phyloP scores from a whole-genome alignment of 371 early-diverging fungal genomes.

The Dinochytrium kinnereticum region DNA sequence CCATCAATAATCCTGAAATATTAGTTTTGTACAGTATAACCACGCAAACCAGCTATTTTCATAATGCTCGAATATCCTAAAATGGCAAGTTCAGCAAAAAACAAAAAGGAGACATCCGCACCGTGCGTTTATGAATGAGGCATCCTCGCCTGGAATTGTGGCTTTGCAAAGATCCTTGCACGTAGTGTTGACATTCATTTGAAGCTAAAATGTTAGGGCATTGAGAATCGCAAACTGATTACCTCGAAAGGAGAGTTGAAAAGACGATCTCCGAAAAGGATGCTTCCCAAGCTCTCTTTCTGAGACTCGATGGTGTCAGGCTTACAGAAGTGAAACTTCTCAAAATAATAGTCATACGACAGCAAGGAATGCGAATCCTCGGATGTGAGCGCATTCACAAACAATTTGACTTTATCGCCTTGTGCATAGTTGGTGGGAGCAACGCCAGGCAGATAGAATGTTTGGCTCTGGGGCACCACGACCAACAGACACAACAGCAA shows the following conservation, averaged over 20 bases:
- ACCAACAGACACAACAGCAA: too few species aligned
- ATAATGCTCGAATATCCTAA: conserved; percentile 82
- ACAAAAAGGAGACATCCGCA: background rate
- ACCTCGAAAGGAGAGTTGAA: conserved; percentile 84
- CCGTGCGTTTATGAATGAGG: conserved; percentile 78
- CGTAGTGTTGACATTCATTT: conserved; percentile 58
- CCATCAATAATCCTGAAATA: conserved; percentile 83
- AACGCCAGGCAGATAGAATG: conserved; percentile 93
- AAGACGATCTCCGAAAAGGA: conserved; percentile 96
- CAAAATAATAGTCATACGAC: conserved; percentile 90
- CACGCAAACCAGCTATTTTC: conserved; percentile 47
- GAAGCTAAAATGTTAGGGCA: conserved; percentile 48
- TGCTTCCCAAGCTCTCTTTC: conserved; percentile 86
- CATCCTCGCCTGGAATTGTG: conserved; percentile 72
- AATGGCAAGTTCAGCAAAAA: background rate
- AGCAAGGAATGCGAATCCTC: conserved; percentile 59
- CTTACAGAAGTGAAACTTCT: conserved; percentile 83
- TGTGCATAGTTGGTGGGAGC: conserved; percentile 84
- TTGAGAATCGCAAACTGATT: conserved; percentile 12
- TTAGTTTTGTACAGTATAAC: background rate
- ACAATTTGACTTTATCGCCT: conserved; percentile 74
- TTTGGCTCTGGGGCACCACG: too few species aligned
- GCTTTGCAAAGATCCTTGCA: conserved; percentile 74
- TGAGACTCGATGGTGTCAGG: conserved; percentile 75
- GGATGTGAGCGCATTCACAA: conserved; percentile 90